Conservation (phyloP, 805 yeast species). For the Torulaspora delbrueckii region DNA sequence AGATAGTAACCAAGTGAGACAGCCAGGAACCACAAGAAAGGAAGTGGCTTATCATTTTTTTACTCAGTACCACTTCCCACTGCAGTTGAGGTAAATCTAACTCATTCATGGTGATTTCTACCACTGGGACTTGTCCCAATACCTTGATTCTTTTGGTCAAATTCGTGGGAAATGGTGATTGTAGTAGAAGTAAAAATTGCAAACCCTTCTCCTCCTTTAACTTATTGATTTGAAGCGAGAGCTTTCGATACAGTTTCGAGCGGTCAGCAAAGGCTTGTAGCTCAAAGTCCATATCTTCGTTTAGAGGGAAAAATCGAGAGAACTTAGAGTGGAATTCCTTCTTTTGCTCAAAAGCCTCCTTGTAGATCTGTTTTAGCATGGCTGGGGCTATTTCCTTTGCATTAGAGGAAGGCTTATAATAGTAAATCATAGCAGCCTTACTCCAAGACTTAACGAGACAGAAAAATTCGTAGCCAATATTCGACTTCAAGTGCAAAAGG, state of each 20-base stretch:
- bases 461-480: conserved; percentile 66
- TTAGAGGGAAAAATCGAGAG: conserved; percentile 49
- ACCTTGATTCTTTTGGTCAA: conserved; percentile 45
- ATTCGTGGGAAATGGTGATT: conserved; percentile 56
- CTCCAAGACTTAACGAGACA: conserved; percentile 64
- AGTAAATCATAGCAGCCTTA: conserved; percentile 44
- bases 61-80: conserved; percentile 70
- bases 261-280: conserved; percentile 50
- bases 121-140: conserved; percentile 53
- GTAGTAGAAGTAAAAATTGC: conserved; percentile 61
- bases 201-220: conserved; percentile 64
- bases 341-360: conserved; percentile 48
- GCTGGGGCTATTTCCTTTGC: conserved; percentile 46
- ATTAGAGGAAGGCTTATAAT: conserved; percentile 60
- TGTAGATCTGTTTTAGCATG: conserved; percentile 46
- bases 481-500: conserved; percentile 62
- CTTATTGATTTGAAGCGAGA: conserved; percentile 50
- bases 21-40: conserved; percentile 72
- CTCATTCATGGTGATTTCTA: conserved; percentile 57
- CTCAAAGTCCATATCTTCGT: conserved; percentile 50
- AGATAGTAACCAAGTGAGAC: conserved; percentile 54
- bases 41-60: conserved; percentile 63
- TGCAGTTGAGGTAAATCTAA: conserved; percentile 65
- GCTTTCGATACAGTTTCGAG: conserved; percentile 50
- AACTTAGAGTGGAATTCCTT: conserved; percentile 41